These are phyloP conservation scores for Apiotrichum siamense DNA, from an alignment of 1,284 basidiomycete genomes.

Conservation along the genomic window DNA sequence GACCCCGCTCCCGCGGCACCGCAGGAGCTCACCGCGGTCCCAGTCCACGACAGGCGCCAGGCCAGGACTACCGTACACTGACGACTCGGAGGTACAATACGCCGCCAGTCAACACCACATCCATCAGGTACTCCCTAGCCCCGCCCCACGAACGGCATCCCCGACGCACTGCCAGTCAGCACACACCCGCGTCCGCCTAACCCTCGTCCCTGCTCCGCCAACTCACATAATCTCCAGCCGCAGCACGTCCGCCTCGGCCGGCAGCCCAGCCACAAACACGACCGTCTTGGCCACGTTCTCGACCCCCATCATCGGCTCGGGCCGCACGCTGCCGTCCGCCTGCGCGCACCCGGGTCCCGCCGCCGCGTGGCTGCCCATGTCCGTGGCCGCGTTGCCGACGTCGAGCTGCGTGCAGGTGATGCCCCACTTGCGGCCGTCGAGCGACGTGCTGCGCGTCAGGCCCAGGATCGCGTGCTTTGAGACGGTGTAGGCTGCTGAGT, in stretches of 20 bases:
- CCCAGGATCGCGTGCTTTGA: constrained; percentile 74
- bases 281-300: constrained; percentile 64
- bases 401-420: constrained; percentile 75
- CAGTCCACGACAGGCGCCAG: too few relatives aligned
- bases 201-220: neutral
- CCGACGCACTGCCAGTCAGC: constrained; percentile 3
- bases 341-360: constrained; percentile 60
- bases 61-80: too few relatives aligned
- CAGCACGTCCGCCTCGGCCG: constrained; percentile 62
- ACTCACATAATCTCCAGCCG: constrained; percentile 56
- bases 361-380: constrained; percentile 51
- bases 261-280: constrained; percentile 63
- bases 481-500: constrained; percentile 59
- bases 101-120: too few relatives aligned
- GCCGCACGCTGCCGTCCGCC: constrained; percentile 57
- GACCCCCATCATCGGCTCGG: constrained; percentile 52
- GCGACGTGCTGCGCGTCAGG: constrained; percentile 64
- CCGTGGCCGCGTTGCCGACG: constrained; percentile 67
- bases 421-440: constrained; percentile 66
- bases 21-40: too few relatives aligned
- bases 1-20: too few relatives aligned
- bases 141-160: constrained; percentile 18
- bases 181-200: too few relatives aligned
- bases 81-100: too few relatives aligned
- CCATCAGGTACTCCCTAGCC: constrained; percentile 3